phyloP scores from a whole-genome alignment of 768 basidiomycete species.

The Trametes cinnabarina region DNA sequence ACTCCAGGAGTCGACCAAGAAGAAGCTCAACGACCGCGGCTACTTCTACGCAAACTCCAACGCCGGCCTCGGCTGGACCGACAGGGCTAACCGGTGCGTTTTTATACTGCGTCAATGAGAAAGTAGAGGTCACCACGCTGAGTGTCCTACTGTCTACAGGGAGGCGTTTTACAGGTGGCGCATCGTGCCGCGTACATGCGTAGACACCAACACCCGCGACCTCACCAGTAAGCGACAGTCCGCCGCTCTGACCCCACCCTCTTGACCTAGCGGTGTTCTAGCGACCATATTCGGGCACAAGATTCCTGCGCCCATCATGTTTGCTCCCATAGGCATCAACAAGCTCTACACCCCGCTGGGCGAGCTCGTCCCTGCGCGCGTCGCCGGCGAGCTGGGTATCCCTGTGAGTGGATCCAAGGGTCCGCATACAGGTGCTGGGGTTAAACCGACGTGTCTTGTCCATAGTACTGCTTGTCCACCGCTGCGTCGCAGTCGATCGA shows the following conservation, averaged over 20 bases:
- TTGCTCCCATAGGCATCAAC: slow-evolving; percentile 59
- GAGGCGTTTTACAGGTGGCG: slow-evolving; percentile 55
- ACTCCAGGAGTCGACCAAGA: slow-evolving; percentile 39
- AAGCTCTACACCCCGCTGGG: slow-evolving; percentile 45
- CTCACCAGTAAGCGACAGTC: slow-evolving; percentile 37
- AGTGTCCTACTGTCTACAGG: slow-evolving; percentile 18
- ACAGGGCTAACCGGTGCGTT: slow-evolving; percentile 44
- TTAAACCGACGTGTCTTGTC: neutral
- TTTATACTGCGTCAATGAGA: neutral
- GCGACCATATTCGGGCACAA: slow-evolving; percentile 45
- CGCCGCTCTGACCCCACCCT: neutral
- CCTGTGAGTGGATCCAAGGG: slow-evolving; percentile 28
- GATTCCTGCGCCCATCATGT: slow-evolving; percentile 50
- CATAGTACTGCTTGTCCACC: slow-evolving; percentile 49
- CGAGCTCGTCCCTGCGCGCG: slow-evolving; percentile 46
- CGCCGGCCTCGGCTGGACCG: slow-evolving; percentile 51
- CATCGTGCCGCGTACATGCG: slow-evolving; percentile 56
- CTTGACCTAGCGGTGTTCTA: slow-evolving; percentile 4
- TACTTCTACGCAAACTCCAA: slow-evolving; percentile 55
- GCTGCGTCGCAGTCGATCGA: slow-evolving; percentile 50
- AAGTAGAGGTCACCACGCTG: too few relatives aligned
- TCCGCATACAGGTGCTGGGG: neutral
- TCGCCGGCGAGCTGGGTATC: slow-evolving; percentile 48
- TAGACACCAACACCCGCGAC: slow-evolving; percentile 48
- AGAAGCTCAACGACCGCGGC: slow-evolving; percentile 43